Base-by-base conservation (phyloP, 768 basidiomycete genomes). In the Termitomyces sp. region DNA sequence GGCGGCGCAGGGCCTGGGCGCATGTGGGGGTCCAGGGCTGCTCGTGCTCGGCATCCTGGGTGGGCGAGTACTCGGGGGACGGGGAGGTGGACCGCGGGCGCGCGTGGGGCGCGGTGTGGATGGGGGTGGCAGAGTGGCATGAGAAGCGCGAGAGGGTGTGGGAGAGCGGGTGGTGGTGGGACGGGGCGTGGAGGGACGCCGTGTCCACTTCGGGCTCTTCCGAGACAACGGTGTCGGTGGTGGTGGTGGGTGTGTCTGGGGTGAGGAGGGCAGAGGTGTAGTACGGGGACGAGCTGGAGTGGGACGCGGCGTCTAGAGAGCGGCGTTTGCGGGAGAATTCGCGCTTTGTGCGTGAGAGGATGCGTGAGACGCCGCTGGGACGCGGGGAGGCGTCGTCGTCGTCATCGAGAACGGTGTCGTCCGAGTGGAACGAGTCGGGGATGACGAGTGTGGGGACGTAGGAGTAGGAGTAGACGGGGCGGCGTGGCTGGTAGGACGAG, bases 21-120 rank as follows among this genome's bases (percentile, higher is more conserved):
- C 86, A 87, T 36, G 83, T 83, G 13, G 86, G 86, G 3, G 82
- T 85, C 62, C 68, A 73, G 53, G 68, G 63, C 47, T 58, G 24
- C 53, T 63, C 64, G 28, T 52, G 35, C 44, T 64, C 59, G 54
- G 18, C 30, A 14, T 54, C 52, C 3, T 44, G 58, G 26, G 55
- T 61, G 52, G 58, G 56, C 1, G 57, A 58, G 59, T 44, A 58
- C 9, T 14, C 52, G 2, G 33, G 22, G 5, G 48, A 28, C 18
- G 57, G 48, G 22, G 59, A 32, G 36, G 54, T 28, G 33, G 57
- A 36, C n/a, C 32, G 44, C 13, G 12, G 1, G 35, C 6, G 36
- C n/a, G n/a, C n/a, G 14, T 38, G 49, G 32, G 32, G 46, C 49
- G 16, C 52, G 18, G 46, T 26, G 36, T 56, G 60, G 4, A 32